Conservation (phyloP, 495 filamentous ascomycete genomes). For the Cenococcum geophilum region DNA sequence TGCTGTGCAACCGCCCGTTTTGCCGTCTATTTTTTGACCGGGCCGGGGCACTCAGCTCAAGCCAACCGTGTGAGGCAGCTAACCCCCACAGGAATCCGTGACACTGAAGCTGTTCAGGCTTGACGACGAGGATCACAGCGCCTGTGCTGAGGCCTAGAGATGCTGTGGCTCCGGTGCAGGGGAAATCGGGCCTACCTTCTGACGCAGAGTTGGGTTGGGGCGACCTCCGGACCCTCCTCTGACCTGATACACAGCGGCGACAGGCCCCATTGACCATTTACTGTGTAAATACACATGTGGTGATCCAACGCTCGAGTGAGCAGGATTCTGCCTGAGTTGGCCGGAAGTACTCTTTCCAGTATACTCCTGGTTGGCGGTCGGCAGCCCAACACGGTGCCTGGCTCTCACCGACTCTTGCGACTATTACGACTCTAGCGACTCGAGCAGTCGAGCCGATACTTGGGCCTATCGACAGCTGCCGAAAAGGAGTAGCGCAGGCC, state of each 20-base stretch:
- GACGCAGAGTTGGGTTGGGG: neutral
- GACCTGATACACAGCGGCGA: too few relatives aligned
- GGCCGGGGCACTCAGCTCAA: slow-evolving; percentile 3
- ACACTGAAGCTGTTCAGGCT: neutral
- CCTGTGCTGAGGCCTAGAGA: neutral
- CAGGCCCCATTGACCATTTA: neutral
- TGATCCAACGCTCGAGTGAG: neutral
- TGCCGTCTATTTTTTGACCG: slow-evolving; percentile 1
- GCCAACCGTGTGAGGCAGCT: slow-evolving; percentile 1
- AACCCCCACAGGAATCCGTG: neutral
- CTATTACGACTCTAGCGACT: neutral
- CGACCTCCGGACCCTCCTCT: neutral
- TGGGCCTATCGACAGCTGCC: neutral
- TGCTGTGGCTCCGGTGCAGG: neutral
- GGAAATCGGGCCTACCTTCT: neutral
- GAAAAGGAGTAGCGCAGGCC: neutral
- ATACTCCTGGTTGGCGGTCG: neutral
- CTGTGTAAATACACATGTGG: neutral
- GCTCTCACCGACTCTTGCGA: neutral
- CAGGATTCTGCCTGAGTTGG: slow-evolving; percentile 9
- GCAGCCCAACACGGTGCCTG: neutral
- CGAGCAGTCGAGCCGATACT: neutral
- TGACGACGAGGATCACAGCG: slow-evolving; percentile 4
- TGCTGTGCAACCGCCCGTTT: neutral
- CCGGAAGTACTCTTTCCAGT: neutral